Base-by-base conservation (phyloP, 1,284 basidiomycete genomes). In the Pseudozyma tsukubaensis region DNA sequence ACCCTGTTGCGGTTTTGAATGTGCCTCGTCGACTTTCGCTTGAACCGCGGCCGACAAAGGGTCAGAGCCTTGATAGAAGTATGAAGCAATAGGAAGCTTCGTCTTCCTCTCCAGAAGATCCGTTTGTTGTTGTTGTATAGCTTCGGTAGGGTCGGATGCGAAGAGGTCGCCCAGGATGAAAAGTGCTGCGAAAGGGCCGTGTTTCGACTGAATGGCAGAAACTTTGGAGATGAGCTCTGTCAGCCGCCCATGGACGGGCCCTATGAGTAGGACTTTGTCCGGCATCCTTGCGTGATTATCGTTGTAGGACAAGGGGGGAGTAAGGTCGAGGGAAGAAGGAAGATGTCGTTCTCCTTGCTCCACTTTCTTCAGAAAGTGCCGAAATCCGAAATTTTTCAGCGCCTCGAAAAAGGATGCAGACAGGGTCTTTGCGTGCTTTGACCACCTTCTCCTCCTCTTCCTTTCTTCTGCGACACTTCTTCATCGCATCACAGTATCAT, bases 101-200 rank as follows among this genome's bases (percentile, higher is more conserved):
- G 94, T 81, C 35, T 87, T 85, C 1, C 90, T 92, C 3, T 88
- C 86, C 52, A 96, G 81, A 34, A 96, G 85, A 69, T 90, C 87
- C 6, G 83, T 80, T 59, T 94, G 90, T 37, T 86, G 84, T 44
- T 89, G 87, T 14, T 79, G 76, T 8, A 86, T 84, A 1, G 87
- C 79, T 12, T 59, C 69, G 12, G 48, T 12, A 6, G 60, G 47
- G 19, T 44, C 35, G 12, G 62, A 49, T n/a, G 49, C 91, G 86
- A 99, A 99, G 84, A 98, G 92, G 86, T 99, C 94, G 6, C 96
- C 95, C 3, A 90, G 87, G 75, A 94, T 92, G 47, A 99, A 88
- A 18, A 92, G 90, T 39, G 94, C 89, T 78, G 94, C 91, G 83
- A 99, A 99, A 78, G 93, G 94, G 59, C 95, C 95, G 85, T 98